Conservation (phyloP, 2,329 filamentous ascomycete species). For the Penicillium sp. region DNA sequence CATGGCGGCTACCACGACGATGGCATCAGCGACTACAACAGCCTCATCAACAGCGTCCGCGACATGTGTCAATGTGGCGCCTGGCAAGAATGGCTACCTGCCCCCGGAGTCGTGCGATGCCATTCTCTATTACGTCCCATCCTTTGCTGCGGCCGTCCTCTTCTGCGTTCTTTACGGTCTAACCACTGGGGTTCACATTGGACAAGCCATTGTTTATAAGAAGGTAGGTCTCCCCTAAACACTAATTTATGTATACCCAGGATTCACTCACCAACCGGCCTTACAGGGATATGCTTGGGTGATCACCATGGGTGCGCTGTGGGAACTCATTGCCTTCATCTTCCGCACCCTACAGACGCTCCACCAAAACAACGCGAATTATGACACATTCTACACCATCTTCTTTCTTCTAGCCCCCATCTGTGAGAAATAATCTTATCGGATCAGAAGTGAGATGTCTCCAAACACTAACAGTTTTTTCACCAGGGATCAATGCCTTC, state of each 20-base stretch:
- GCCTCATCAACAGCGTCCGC: constrained; percentile 16
- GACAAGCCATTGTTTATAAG: constrained; percentile 33
- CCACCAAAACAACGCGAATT: constrained; percentile 36
- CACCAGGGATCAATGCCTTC: constrained; percentile 46
- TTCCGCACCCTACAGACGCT: constrained; percentile 42
- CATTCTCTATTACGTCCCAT: constrained; percentile 33
- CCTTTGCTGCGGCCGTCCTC: constrained; percentile 32
- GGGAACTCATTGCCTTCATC: constrained; percentile 43
- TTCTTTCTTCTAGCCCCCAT: constrained; percentile 47
- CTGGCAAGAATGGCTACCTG: constrained; percentile 39
- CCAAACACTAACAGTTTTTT: not conserved
- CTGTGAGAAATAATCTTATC: constrained; percentile 17
- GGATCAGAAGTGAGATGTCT: not conserved
- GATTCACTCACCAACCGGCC: too few relatives aligned
- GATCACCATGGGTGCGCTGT: constrained; percentile 43
- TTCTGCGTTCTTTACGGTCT: constrained; percentile 35
- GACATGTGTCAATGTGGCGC: constrained; percentile 24
- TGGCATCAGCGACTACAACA: constrained; percentile 1
- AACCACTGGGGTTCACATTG: constrained; percentile 29
- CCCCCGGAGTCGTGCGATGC: constrained; percentile 37
- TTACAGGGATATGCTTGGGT: constrained; percentile 44
- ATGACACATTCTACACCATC: constrained; percentile 38
- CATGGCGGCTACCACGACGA: too few relatives aligned
- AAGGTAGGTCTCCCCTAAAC: constrained; percentile 21
- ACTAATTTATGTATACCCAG: too few relatives aligned